Evolutionary conservation across 805 yeast genomes (phyloP).

Genomic region (Groenewaldozyma salmanticensis): DNA sequence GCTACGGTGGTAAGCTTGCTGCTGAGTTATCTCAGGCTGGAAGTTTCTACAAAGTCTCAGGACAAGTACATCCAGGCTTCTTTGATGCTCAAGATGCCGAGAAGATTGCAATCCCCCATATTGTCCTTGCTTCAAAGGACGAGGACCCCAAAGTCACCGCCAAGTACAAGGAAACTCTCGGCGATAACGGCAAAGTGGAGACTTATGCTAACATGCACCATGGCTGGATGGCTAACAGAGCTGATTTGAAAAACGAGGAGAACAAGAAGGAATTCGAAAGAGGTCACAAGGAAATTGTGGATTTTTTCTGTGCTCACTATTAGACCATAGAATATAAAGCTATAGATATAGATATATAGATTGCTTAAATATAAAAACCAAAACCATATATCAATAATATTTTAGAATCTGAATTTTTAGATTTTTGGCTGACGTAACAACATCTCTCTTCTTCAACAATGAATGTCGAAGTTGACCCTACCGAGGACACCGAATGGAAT

Average conservation of each 20-base stretch:
- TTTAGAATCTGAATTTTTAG: too few species aligned
- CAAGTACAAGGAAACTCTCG: background rate
- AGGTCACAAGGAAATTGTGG: background rate
- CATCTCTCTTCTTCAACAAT: too few species aligned
- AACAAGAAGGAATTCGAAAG: background rate
- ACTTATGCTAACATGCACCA: background rate
- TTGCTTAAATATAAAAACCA: too few species aligned
- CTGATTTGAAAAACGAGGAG: background rate
- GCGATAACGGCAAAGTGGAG: too few species aligned
- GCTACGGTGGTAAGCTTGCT: background rate
- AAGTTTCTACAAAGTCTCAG: background rate
- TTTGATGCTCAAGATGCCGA: background rate
- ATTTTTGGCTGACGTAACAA: too few species aligned
- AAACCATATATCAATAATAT: too few species aligned
- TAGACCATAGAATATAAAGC: too few species aligned
- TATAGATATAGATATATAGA: too few species aligned
- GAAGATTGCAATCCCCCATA: background rate
- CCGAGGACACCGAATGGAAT: constrained; percentile 98
- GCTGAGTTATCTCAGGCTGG: background rate
- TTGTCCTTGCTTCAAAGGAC: background rate
- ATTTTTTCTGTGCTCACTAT: too few species aligned
- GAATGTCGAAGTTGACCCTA: constrained; percentile 79
- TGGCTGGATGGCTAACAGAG: background rate
- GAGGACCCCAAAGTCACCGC: background rate
- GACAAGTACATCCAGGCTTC: background rate